These are phyloP conservation scores for Vanderwaltozyma yarrowii DNA, from an alignment of 805 yeast species.

Conservation along the genomic window DNA sequence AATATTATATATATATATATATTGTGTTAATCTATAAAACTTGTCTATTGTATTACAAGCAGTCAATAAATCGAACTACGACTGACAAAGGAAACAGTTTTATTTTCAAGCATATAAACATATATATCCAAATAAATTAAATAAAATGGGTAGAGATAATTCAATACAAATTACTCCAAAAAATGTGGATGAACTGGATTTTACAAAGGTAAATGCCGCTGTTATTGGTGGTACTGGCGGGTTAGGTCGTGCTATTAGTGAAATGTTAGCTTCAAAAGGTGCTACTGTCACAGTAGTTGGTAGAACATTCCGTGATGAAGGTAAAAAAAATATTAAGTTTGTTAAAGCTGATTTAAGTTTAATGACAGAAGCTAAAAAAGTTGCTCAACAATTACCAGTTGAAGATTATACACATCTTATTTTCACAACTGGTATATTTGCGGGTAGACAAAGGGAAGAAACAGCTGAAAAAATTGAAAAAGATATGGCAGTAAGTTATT, in stretches of 20 bases:
- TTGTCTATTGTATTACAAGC: too few species aligned
- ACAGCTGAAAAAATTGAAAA: slow-evolving; percentile 32
- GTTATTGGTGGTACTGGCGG: slow-evolving; percentile 36
- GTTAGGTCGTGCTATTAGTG: slow-evolving; percentile 29
- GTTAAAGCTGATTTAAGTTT: slow-evolving; percentile 29
- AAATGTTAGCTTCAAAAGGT: slow-evolving; percentile 19
- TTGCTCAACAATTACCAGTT: slow-evolving; percentile 18
- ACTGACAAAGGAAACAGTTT: background rate
- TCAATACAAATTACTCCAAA: slow-evolving; percentile 1
- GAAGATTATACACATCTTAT: slow-evolving; percentile 22
- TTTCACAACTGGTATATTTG: slow-evolving; percentile 35
- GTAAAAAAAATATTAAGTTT: slow-evolving; percentile 20
- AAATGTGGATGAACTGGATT: slow-evolving; percentile 1
- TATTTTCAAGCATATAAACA: too few species aligned
- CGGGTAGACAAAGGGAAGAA: slow-evolving; percentile 23
- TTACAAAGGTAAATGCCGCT: slow-evolving; percentile 11
- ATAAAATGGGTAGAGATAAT: slow-evolving; percentile 2
- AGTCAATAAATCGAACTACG: too few species aligned
- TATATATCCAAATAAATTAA: background rate
- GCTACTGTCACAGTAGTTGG: slow-evolving; percentile 31
- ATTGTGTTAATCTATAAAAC: too few species aligned
- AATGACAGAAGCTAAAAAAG: slow-evolving; percentile 16
- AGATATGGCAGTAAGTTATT: slow-evolving; percentile 32
- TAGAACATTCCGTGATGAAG: slow-evolving; percentile 26
- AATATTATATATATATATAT: too few species aligned